phyloP scores from a whole-genome alignment of 768 basidiomycete species.

The Pisolithus marmoratus region DNA sequence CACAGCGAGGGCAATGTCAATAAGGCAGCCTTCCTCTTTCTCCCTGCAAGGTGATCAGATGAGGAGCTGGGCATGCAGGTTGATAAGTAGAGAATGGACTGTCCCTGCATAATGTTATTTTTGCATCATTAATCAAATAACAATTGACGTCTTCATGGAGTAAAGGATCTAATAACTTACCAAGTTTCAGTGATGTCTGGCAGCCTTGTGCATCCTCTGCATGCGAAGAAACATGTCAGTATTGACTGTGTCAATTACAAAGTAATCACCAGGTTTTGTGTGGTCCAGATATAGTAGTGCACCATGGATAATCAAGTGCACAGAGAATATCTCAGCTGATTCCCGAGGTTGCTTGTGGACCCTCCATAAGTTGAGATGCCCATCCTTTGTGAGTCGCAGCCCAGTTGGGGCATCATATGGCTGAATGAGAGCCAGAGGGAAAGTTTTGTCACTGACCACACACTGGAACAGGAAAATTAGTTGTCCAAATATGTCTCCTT shows the following conservation, averaged over 20 bases:
- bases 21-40: conserved; percentile 18
- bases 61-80: too few relatives aligned
- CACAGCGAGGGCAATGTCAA: conserved; percentile 28
- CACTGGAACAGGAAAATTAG: conserved; percentile 16
- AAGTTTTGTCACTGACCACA: conserved; percentile 2
- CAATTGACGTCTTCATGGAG: too few relatives aligned
- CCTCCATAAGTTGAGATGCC: conserved; percentile 16
- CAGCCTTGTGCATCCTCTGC: too few relatives aligned
- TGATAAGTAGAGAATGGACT: too few relatives aligned
- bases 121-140: too few relatives aligned
- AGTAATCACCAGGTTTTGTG: conserved; percentile 10
- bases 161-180: too few relatives aligned
- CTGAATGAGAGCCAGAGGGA: conserved; percentile 13
- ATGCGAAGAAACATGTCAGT: conserved; percentile 23
- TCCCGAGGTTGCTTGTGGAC: conserved; percentile 5
- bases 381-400: conserved; percentile 11
- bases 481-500: conserved; percentile 13
- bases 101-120: too few relatives aligned
- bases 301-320: conserved; percentile 25
- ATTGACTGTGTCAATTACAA: conserved; percentile 26
- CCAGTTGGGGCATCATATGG: conserved; percentile 11
- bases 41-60: too few relatives aligned
- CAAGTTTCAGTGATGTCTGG: too few relatives aligned
- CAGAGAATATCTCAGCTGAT: conserved; percentile 18
- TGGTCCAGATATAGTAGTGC: conserved; percentile 21